A percentile compares a stretch with the other conserved stretches of the same genome.
phyloP scores from a whole-genome alignment of 257 asterid species.

The Lavandula angustifolia region DNA sequence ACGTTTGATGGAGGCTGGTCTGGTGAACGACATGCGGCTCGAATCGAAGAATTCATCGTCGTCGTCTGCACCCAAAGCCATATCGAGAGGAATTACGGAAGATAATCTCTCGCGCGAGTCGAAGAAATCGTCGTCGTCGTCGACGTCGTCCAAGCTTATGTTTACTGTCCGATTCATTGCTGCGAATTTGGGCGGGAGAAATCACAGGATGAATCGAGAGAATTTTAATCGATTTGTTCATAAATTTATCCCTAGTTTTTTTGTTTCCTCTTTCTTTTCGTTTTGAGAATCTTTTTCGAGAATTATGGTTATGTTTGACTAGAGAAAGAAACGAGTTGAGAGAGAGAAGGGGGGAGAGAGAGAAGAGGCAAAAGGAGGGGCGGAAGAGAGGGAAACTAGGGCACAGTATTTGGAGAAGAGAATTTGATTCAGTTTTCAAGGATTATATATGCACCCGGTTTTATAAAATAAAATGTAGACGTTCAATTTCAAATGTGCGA shows the following conservation, averaged over 20 bases:
- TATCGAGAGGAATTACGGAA: conserved; percentile 49
- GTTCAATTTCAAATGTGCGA: too few relatives aligned
- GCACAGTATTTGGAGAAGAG: too few relatives aligned
- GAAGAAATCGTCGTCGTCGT: conserved; percentile 68
- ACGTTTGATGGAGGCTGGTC: conserved; percentile 39
- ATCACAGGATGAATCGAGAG: background rate
- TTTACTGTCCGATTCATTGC: conserved; percentile 57
- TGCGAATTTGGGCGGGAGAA: background rate
- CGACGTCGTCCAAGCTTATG: conserved; percentile 73
- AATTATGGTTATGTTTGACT: background rate
- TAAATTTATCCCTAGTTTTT: too few relatives aligned
- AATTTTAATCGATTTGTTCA: background rate
- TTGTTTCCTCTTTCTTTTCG: too few relatives aligned
- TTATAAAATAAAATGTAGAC: too few relatives aligned
- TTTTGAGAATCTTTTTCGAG: too few relatives aligned
- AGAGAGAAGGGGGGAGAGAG: background rate
- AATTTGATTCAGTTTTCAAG: too few relatives aligned
- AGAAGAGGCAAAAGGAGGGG: background rate
- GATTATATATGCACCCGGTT: too few relatives aligned
- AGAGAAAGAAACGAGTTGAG: background rate
- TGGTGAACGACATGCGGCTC: conserved; percentile 55
- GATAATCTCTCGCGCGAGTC: conserved; percentile 58
- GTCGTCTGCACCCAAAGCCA: conserved; percentile 41
- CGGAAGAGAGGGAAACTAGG: background rate
- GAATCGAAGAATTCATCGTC: conserved; percentile 63